Evolutionary conservation across 768 basidiomycete species (phyloP).

Genomic region (Pulveroboletus sp.): DNA sequence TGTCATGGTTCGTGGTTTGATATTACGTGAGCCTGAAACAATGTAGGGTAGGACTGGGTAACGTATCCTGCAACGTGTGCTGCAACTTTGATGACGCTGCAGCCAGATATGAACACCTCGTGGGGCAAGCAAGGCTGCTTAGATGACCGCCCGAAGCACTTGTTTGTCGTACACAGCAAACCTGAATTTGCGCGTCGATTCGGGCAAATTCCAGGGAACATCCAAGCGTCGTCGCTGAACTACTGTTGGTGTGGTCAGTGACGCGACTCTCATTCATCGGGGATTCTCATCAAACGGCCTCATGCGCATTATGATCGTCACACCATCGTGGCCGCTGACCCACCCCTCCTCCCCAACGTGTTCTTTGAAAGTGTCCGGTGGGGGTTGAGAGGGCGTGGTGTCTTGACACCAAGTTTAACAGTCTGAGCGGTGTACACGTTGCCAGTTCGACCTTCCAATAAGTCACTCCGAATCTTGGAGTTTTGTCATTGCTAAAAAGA

Average conservation of each 20-base stretch:
- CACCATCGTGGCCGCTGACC: background rate
- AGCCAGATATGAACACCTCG: constrained; percentile 13
- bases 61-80: constrained; percentile 13
- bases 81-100: background rate
- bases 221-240: background rate
- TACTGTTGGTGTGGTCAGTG: background rate
- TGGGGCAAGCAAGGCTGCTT: constrained; percentile 17
- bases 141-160: background rate
- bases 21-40: constrained; percentile 7
- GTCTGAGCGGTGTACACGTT: background rate
- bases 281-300: background rate
- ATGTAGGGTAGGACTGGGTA: constrained; percentile 1
- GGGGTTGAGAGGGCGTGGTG: background rate
- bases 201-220: background rate
- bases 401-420: background rate
- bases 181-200: too few species aligned
- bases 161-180: background rate
- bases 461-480: background rate
- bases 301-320: constrained; percentile 1
- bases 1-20: background rate
- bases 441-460: background rate
- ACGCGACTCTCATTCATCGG: background rate
- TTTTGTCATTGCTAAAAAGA: background rate
- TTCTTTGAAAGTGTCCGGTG: background rate
- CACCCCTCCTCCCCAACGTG: constrained; percentile 11